Percentiles rank a stretch among this genome's conserved stretches.
Evolutionary conservation across 1,284 basidiomycete genomes (phyloP).

Genomic region (Naganishia sp.): DNA sequence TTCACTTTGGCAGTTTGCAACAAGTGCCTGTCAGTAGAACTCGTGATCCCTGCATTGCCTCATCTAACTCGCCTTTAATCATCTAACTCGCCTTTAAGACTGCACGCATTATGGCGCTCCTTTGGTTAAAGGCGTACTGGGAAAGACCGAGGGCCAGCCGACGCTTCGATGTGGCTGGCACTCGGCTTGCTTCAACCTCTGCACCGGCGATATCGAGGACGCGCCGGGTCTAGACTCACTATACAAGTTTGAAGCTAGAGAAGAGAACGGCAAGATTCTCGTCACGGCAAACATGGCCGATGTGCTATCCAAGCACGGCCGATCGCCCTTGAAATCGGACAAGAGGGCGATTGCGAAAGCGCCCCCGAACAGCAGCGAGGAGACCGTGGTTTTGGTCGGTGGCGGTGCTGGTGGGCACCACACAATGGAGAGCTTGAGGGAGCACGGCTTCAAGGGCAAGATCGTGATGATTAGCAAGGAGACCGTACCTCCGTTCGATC

Average conservation of each 20-base stretch:
- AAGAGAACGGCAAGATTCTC: slow-evolving; percentile 66
- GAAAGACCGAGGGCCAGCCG: slow-evolving; percentile 16
- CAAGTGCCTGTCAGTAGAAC: slow-evolving; percentile 32
- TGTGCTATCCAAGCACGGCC: slow-evolving; percentile 68
- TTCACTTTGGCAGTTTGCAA: slow-evolving; percentile 8
- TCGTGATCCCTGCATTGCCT: slow-evolving; percentile 26
- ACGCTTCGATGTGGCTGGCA: slow-evolving; percentile 76
- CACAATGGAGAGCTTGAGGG: slow-evolving; percentile 71
- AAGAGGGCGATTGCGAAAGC: slow-evolving; percentile 26
- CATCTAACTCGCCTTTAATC: slow-evolving; percentile 72
- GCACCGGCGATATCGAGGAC: slow-evolving; percentile 72
- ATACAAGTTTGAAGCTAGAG: slow-evolving; percentile 73
- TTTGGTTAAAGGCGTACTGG: slow-evolving; percentile 9
- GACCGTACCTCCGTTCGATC: slow-evolving; percentile 78
- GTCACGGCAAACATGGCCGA: slow-evolving; percentile 74
- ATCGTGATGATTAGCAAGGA: slow-evolving; percentile 83
- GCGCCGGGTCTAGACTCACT: slow-evolving; percentile 84
- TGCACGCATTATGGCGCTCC: slow-evolving; percentile 87
- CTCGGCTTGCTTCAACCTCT: slow-evolving; percentile 87
- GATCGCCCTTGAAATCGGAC: slow-evolving; percentile 54
- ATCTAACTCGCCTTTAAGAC: slow-evolving; percentile 46
- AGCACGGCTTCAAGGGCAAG: slow-evolving; percentile 74
- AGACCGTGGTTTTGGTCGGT: slow-evolving; percentile 76
- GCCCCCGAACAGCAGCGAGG: slow-evolving; percentile 49
- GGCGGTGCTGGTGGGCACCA: slow-evolving; percentile 82